These are phyloP conservation scores for Solanum pimpinellifolium DNA, from an alignment of 257 asterid species.

Conservation along the genomic window DNA sequence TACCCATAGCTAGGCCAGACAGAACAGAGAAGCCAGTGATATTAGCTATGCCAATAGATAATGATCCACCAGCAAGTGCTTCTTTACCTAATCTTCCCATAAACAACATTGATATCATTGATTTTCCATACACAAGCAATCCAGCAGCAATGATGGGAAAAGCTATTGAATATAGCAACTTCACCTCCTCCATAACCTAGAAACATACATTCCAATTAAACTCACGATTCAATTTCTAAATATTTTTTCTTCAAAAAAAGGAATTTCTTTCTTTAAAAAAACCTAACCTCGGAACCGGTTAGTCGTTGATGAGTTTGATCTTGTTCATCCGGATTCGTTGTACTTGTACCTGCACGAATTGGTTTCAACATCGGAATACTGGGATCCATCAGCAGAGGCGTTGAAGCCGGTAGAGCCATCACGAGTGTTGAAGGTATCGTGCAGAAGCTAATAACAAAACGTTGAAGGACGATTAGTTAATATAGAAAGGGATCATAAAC, in stretches of 20 bases:
- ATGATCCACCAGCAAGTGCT: constrained; percentile 67
- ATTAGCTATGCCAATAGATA: constrained; percentile 62
- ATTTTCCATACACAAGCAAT: constrained; percentile 40
- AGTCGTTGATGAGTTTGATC: constrained; percentile 3
- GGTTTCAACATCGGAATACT: not conserved
- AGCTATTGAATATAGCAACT: constrained; percentile 40
- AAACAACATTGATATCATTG: constrained; percentile 56
- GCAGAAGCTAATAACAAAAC: not conserved
- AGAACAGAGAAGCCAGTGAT: constrained; percentile 65
- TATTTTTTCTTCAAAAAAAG: not conserved
- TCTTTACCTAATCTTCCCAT: constrained; percentile 56
- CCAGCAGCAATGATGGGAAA: constrained; percentile 64
- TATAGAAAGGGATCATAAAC: not conserved
- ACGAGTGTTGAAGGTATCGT: not conserved
- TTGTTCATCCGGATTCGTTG: not conserved
- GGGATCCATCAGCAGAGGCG: constrained; percentile 13
- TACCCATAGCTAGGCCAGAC: constrained; percentile 60
- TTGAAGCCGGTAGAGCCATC: constrained; percentile 25
- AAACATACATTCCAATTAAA: not conserved
- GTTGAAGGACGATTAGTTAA: not conserved
- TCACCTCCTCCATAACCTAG: constrained; percentile 46
- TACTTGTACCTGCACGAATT: not conserved
- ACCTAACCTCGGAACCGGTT: constrained; percentile 27
- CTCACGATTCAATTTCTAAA: not conserved
- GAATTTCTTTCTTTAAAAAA: not conserved